These are phyloP conservation scores for Pseudogymnoascus sp. DNA, from an alignment of 2,329 filamentous ascomycete species.

Conservation along the genomic window DNA sequence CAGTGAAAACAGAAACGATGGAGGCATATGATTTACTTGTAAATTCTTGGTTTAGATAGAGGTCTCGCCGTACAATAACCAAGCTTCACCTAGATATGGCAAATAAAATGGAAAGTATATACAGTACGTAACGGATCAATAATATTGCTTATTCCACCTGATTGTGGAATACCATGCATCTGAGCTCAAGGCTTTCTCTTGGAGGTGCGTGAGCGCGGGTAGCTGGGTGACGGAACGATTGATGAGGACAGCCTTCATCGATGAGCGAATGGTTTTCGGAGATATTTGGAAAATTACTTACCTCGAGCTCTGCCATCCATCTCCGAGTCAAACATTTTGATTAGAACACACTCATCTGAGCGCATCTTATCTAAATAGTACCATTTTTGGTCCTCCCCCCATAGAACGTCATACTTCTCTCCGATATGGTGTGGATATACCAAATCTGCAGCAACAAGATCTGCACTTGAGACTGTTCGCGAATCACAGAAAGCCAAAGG, in stretches of 20 bases:
- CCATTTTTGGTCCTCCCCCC: not conserved
- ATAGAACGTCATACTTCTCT: not conserved
- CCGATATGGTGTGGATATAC: not conserved
- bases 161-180: not conserved
- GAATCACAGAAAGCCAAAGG: not conserved
- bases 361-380: not conserved
- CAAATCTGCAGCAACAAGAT: not conserved
- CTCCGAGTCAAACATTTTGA: not conserved
- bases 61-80: not conserved
- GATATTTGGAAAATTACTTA: not conserved
- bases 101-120: not conserved
- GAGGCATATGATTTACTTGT: not conserved
- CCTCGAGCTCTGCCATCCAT: not conserved
- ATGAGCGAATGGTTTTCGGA: not conserved
- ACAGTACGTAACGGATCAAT: not conserved
- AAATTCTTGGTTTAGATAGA: not conserved
- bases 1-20: not conserved
- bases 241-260: not conserved
- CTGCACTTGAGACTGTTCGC: not conserved
- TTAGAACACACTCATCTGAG: not conserved
- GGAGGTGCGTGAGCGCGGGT: not conserved
- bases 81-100: not conserved
- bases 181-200: not conserved
- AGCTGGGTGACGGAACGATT: not conserved
- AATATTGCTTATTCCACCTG: not conserved